A percentile compares a stretch with the other conserved stretches of the same genome.
Conservation (phyloP, 345 rosid species). For the Crucihimalaya himalaica region DNA sequence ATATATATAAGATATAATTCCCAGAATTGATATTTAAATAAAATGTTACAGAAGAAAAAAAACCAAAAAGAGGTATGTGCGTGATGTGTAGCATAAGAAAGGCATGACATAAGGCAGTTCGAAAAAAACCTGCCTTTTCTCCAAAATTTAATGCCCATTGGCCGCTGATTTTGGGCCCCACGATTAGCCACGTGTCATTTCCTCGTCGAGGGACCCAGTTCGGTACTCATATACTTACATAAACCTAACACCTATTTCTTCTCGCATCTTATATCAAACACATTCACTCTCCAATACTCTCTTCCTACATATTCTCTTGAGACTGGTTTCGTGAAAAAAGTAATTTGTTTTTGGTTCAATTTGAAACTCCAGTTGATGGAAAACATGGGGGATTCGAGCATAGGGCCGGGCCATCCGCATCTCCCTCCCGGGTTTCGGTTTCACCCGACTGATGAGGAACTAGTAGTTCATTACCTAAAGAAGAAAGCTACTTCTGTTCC, state of each 20-base stretch:
- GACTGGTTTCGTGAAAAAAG: neutral
- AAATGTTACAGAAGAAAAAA: slow-evolving; percentile 2
- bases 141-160: slow-evolving; percentile 39
- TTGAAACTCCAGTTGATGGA: slow-evolving; percentile 14
- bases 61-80: slow-evolving; percentile 39
- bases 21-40: neutral
- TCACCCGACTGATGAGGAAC: slow-evolving; percentile 76
- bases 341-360: neutral
- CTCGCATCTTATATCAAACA: slow-evolving; percentile 36
- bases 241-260: slow-evolving; percentile 32
- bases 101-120: slow-evolving; percentile 57
- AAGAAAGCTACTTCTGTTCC: slow-evolving; percentile 63
- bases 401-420: slow-evolving; percentile 40
- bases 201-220: slow-evolving; percentile 31
- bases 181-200: slow-evolving; percentile 43
- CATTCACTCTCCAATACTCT: slow-evolving; percentile 27
- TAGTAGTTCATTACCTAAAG: slow-evolving; percentile 70
- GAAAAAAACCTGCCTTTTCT: slow-evolving; percentile 42
- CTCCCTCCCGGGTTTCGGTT: slow-evolving; percentile 61
- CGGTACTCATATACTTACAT: slow-evolving; percentile 41
- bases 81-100: slow-evolving; percentile 48
- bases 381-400: slow-evolving; percentile 37
- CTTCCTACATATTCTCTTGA: slow-evolving; percentile 21
- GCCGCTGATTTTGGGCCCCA: slow-evolving; percentile 45
- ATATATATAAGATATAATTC: neutral